Evolutionary conservation across 2,329 filamentous ascomycete species (phyloP).

Genomic region (Claviceps cyperi): DNA sequence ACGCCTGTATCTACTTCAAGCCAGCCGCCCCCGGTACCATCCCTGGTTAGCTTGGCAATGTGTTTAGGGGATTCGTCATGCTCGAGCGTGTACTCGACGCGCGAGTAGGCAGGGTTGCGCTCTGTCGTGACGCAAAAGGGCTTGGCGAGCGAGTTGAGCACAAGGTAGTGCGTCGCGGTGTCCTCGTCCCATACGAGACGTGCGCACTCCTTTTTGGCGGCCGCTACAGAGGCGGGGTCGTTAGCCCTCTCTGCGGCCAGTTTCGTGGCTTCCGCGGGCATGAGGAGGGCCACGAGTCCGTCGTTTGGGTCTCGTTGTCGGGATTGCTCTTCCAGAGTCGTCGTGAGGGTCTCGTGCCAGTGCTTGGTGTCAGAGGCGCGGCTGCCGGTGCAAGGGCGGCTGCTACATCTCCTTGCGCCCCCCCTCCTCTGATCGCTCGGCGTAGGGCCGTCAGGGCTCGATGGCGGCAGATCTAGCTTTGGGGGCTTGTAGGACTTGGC

Average conservation of each 20-base stretch:
- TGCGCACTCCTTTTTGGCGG: slow-evolving; percentile 55
- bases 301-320: slow-evolving; percentile 41
- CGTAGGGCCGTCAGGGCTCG: slow-evolving; percentile 8
- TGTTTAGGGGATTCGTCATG: slow-evolving; percentile 48
- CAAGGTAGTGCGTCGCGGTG: slow-evolving; percentile 43
- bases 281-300: slow-evolving; percentile 52
- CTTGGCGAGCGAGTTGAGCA: slow-evolving; percentile 46
- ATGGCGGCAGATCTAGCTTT: slow-evolving; percentile 9
- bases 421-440: slow-evolving; percentile 6
- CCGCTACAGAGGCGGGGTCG: slow-evolving; percentile 42
- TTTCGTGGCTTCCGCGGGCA: slow-evolving; percentile 49
- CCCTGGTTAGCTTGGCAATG: slow-evolving; percentile 44
- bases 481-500: slow-evolving; percentile 38
- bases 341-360: slow-evolving; percentile 44
- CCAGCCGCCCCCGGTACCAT: slow-evolving; percentile 44
- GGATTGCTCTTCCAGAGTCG: slow-evolving; percentile 41
- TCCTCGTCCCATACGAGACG: slow-evolving; percentile 59
- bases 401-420: slow-evolving; percentile 12
- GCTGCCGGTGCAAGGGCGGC: slow-evolving; percentile 6
- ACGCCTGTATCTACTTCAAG: slow-evolving; percentile 48
- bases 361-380: slow-evolving; percentile 25
- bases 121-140: slow-evolving; percentile 48
- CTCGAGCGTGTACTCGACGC: slow-evolving; percentile 50
- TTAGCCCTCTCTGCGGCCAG: slow-evolving; percentile 46
- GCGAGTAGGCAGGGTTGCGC: slow-evolving; percentile 42